Base-by-base conservation (phyloP, 805 yeast species). In the Saccharomycopsis babjevae region DNA sequence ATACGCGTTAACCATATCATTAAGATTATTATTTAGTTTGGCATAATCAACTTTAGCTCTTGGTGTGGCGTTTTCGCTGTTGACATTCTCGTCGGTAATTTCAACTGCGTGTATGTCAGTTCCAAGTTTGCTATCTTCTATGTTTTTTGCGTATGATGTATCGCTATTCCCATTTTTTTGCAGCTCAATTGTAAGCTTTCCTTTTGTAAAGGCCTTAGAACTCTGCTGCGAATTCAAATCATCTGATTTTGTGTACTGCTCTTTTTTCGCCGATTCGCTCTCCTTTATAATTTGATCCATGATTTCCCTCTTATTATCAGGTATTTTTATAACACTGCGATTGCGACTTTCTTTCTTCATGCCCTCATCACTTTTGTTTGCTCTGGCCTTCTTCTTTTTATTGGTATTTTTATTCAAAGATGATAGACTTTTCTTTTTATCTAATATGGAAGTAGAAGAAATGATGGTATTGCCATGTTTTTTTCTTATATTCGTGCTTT, bases 1-100 rank as follows among this genome's bases (percentile, higher is more conserved):
- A 65, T 83, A 83, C 0, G 83, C 84, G 57, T 75, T 74, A 0
- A 82, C 84, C 82, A 82, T 77, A 0, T 77, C 71, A 52, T 80
- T 83, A 66, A 77, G 57, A 63, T 80, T 80, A 42, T 72, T 70
- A 22, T 73, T 74, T 50, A 77, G 57, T 4, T 72, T 57, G n/a
- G 64, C 68, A 64, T 73, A 76, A 63, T 79, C 82, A 5, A 50
- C 39, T 5, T 55, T 57, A 4, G 59, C 34, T 43, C 25, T 40
- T 56, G 59, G 62, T 22, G 40, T 56, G 13, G 46, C 59, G 1
- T 57, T 57, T 7, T 62, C 65, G 43, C 59, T 67, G 25, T 61
- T 65, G n/a, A 66, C 40, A 20, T 58, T 61, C 34, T 64, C 66
- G 50, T 38, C 39, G 6, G 18, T 42, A 1, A 10, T 36, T 8